Evolutionary conservation across 352 stramenopile genomes (phyloP).

Genomic region (Phytophthora macrochlamydospora): DNA sequence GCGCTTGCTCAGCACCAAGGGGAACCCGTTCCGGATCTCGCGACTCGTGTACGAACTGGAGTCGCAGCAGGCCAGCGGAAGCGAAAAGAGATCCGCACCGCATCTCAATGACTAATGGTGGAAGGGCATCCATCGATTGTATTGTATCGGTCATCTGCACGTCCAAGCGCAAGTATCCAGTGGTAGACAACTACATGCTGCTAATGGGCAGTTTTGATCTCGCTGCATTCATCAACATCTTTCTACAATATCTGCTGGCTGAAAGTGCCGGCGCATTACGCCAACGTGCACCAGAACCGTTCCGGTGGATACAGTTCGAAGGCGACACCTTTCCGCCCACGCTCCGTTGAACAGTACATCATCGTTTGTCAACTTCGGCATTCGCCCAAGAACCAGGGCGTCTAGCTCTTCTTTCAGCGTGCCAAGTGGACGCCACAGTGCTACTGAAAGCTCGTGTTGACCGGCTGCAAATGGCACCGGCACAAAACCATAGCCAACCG

Average conservation of each 20-base stretch:
- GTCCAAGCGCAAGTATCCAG: constrained; percentile 8
- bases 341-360: constrained; percentile 64
- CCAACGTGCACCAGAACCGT: constrained; percentile 53
- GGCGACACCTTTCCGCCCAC: constrained; percentile 61
- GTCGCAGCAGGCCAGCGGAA: constrained; percentile 13
- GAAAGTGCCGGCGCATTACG: constrained; percentile 62
- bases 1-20: constrained; percentile 27
- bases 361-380: constrained; percentile 57
- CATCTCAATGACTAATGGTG: not conserved
- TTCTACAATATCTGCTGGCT: constrained; percentile 24
- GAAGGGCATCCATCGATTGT: constrained; percentile 7
- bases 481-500: constrained; percentile 66
- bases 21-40: constrained; percentile 41
- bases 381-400: constrained; percentile 52
- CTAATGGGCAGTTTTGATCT: constrained; percentile 30
- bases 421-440: constrained; percentile 68
- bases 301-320: constrained; percentile 68
- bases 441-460: constrained; percentile 48
- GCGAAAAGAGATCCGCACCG: not conserved
- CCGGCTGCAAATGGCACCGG: constrained; percentile 60
- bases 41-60: constrained; percentile 37
- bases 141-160: constrained; percentile 18
- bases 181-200: constrained; percentile 9
- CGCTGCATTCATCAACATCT: not conserved
- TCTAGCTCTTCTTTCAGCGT: constrained; percentile 54